Evolutionary conservation across 2,329 filamentous ascomycete genomes (phyloP), one percentile per base, ranked within the genome.

Genomic region (Hyphodiscus sp.): DNA sequence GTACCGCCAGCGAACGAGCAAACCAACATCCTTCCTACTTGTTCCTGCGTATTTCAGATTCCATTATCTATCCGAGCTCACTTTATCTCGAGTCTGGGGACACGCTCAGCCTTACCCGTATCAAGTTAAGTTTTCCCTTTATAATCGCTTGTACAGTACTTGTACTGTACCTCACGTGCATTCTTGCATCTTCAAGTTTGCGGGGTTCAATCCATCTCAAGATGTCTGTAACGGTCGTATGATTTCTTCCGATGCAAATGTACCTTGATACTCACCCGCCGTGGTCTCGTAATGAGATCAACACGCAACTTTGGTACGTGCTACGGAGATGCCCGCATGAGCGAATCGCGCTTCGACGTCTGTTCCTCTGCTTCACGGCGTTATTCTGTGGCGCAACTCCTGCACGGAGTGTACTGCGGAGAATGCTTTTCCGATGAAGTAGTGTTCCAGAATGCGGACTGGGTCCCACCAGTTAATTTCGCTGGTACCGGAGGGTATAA

Each of bases 41-140:
- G 48, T 54, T 51, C 52, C 52, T 51, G 52, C 52, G 48, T 54
- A 20, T 38, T 33, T n/a, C 18, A 18, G 18, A 41, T 16, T 26
- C 47, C 30, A 48, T 42, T 15, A 49, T 45, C n/a, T 41, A 38
- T 38, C 33, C 11, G 13, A 5, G 11, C 33, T 41, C 52, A 41
- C 44, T 48, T 50, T 19, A 26, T 13, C 33, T 38, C 13, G 33
- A n/a, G 11, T 4, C 16, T 13, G 33, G 11, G 11, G 29, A 7
- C 16, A 4, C 4, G 33, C 33, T 38, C 33, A 38, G 33, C 33
- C 33, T 38, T 38, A 38, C 33, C 33, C 33, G 33, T n/a, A n/a
- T 38, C 33, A 2, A 38, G 5, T 38, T 38, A 4, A n/a, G 11
- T 4, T n/a, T n/a, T 10, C 11, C 11, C 5, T 2, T 13, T 4